Evolutionary conservation across 768 basidiomycete genomes (phyloP), one percentile per base, ranked within the genome.

Genomic region (Mycena vulgaris): DNA sequence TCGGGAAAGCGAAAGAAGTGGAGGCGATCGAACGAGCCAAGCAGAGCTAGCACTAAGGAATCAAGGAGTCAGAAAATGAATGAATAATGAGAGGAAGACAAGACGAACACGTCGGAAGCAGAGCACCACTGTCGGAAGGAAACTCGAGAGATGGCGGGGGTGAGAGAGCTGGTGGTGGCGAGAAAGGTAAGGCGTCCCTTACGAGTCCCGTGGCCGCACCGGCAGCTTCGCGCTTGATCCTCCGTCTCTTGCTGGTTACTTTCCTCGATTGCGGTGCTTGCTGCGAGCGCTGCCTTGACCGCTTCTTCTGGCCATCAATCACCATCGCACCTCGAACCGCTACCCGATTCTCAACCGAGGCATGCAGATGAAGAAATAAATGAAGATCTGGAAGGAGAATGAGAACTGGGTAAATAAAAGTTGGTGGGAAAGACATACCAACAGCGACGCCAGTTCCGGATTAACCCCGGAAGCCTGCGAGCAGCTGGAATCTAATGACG

Each of bases 261-360:
- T 42, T 42, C 27, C 3, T 42, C 40, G 11, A 16, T 45, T 39
- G 14, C 42, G 57, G 5, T 40, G n/a, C 40, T n/a, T n/a, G 57
- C 40, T 42, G 40, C 40, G 57, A 28, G 40, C 14, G 14, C 27
- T 27, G n/a, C n/a, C n/a, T n/a, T n/a, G n/a, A n/a, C n/a, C n/a
- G n/a, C 23, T 48, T 47, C 28, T 45, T 21, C 42, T 42, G 30
- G 42, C n/a, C 58, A 45, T 25, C 42, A 9, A 59, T 23, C 30
- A n/a, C 28, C 21, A n/a, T 48, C 7, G 33, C 28, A 52, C 51
- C 7, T 6, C 51, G 51, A 52, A 40, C n/a, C n/a, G 13, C 42
- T 30, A 48, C 31, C 30, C 30, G 45, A 60, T 60, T 60, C 59
- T 60, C 59, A 35, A 60, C 59, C 59, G 30, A 60, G 59, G 47